Evolutionary conservation across 2,329 filamentous ascomycete species (phyloP), one percentile per base, ranked within the genome.

Genomic region (Colletotrichum eleusines): DNA sequence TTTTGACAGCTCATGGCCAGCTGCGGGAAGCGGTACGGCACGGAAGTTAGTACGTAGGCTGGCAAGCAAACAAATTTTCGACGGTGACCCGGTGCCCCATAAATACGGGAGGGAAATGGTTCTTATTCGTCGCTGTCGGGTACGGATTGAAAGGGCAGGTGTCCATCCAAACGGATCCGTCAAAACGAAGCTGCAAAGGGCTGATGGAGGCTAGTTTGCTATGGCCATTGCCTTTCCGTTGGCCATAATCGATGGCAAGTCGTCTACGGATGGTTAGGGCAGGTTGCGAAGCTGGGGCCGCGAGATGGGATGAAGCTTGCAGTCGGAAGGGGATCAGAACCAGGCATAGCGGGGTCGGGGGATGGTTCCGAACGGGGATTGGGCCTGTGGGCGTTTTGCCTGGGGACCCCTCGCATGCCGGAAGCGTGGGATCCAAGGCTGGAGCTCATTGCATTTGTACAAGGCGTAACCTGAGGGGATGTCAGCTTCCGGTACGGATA

Each of bases 11-110:
- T 63, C 53, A 71, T 58, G 53, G 50, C 58, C 58, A 58, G 40
- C 58, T 54, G 58, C 69, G 69, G 69, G 69, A 71, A 63, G 69
- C 69, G 69, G 69, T 71, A 71, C 69, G 69, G 69, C 69, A 42
- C 69, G 69, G 69, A 71, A 69, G 69, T 69, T 71, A 69, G 59
- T 69, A 70, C 51, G 63, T 51, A 38, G 64, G 61, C 44, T 69
- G 69, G 58, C 69, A 69, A 69, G 64, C 65, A 71, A 71, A 71
- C 64, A 63, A 69, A 46, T 48, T 69, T 71, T 71, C 26, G 59
- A 63, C 33, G 51, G 58, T 31, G 53, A 40, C 53, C 53, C 53
- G 31, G 51, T 20, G 58, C 64, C 64, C 58, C 64, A 63, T 71
- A 51, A 16, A 44, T 16, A 63, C 57, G 50, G 61, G 57, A 40